phyloP scores from a whole-genome alignment of 164 flowering plant species.

The Tetracentron sinense region DNA sequence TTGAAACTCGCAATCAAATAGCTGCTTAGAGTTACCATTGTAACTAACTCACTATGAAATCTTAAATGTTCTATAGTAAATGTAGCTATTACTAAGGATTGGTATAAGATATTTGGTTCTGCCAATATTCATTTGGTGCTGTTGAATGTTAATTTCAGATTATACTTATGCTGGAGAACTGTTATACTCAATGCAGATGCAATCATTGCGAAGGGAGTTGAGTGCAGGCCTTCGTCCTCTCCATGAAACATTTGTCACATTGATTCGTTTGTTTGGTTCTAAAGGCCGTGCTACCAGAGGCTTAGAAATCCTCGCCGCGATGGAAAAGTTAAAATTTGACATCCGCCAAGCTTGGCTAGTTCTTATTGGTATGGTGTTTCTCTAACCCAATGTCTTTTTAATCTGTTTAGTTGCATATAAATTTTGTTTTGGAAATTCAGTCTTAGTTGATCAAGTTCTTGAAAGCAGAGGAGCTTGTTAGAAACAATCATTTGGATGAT shows the following conservation, averaged over 20 bases:
- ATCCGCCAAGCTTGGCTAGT: slow-evolving; percentile 85
- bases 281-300: slow-evolving; percentile 75
- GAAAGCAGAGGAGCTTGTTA: slow-evolving; percentile 76
- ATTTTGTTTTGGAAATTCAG: background rate
- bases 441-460: slow-evolving; percentile 17
- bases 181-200: slow-evolving; percentile 58
- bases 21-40: too few species aligned
- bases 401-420: background rate
- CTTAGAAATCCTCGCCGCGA: slow-evolving; percentile 83
- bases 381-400: slow-evolving; percentile 1
- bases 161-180: slow-evolving; percentile 17
- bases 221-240: slow-evolving; percentile 84
- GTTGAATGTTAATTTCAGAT: slow-evolving; percentile 1
- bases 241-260: slow-evolving; percentile 80
- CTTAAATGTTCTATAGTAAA: too few species aligned
- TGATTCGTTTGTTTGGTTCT: slow-evolving; percentile 79
- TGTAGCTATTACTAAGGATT: too few species aligned
- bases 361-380: slow-evolving; percentile 60
- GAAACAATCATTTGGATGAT: slow-evolving; percentile 59
- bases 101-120: background rate
- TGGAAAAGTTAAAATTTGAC: slow-evolving; percentile 84
- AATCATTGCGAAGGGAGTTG: slow-evolving; percentile 73
- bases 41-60: too few species aligned
- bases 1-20: too few species aligned
- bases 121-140: slow-evolving; percentile 2